phyloP scores from a whole-genome alignment of 441 rosid genomes.

The Mallotus japonicus region DNA sequence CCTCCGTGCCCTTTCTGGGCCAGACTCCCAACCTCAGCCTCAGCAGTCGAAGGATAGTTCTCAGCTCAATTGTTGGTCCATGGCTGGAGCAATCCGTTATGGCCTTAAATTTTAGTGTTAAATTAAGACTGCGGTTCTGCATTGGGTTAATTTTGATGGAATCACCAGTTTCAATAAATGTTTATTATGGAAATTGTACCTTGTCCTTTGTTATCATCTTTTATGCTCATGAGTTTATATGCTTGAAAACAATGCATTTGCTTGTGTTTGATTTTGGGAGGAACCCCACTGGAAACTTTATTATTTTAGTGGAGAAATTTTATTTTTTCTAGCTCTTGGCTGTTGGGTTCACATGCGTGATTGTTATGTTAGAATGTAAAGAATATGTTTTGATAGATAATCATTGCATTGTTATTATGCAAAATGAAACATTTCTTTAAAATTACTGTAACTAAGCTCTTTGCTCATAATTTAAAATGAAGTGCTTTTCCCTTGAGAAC shows the following conservation, averaged over 20 bases:
- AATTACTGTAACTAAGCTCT: no score
- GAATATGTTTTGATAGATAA: no score
- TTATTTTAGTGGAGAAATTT: no score
- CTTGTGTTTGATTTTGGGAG: no score
- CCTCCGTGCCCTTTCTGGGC: constrained; percentile 25
- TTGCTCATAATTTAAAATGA: background rate
- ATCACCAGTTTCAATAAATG: background rate
- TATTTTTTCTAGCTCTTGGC: no score
- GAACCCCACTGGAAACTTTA: no score
- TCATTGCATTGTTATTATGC: no score
- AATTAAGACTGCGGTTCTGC: no score
- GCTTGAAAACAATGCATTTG: no score
- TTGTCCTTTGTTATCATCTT: background rate
- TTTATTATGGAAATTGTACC: background rate
- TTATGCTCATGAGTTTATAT: background rate
- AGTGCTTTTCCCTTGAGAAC: background rate
- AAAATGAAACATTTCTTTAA: no score
- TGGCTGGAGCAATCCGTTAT: constrained; percentile 71
- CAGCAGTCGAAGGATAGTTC: constrained; percentile 61
- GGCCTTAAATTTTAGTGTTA: no score
- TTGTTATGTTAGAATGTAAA: background rate
- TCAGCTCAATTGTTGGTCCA: constrained; percentile 81
- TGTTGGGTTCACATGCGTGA: background rate
- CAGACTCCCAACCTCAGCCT: constrained; percentile 36
- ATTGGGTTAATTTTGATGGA: background rate